Conservation (phyloP, 2,329 filamentous ascomycete genomes). For the Hymenoscyphus salicellus region DNA sequence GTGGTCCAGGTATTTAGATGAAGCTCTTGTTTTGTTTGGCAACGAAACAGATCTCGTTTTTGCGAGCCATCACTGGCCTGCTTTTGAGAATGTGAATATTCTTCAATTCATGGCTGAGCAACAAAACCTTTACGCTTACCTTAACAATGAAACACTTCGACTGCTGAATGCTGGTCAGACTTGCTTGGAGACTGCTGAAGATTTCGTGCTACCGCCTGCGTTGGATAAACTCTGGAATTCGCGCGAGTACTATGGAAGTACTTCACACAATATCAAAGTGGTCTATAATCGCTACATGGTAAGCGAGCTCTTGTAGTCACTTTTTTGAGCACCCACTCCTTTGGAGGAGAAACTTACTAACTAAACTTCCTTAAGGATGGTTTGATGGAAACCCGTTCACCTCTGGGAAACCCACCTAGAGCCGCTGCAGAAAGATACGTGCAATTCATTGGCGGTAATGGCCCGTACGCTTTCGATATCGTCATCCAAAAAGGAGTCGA, state of each 20-base stretch:
- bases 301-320: neutral
- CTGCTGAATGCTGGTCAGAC: conserved; percentile 40
- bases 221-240: conserved; percentile 35
- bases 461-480: conserved; percentile 19
- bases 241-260: conserved; percentile 39
- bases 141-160: conserved; percentile 42
- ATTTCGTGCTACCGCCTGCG: conserved; percentile 35
- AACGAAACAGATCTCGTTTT: conserved; percentile 38
- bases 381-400: conserved; percentile 36
- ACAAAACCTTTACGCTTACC: conserved; percentile 41
- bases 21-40: conserved; percentile 39
- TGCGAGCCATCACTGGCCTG: conserved; percentile 43
- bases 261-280: conserved; percentile 42
- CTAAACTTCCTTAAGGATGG: conserved; percentile 13
- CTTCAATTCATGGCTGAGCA: conserved; percentile 36
- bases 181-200: conserved; percentile 42
- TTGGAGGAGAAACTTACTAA: neutral
- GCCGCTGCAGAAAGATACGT: conserved; percentile 39
- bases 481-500: conserved; percentile 35
- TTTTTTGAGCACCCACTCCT: neutral
- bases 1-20: conserved; percentile 41
- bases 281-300: conserved; percentile 38
- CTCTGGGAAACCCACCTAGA: conserved; percentile 39
- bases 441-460: conserved; percentile 37
- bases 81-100: conserved; percentile 37